Percentiles rank a stretch among this genome's conserved stretches.
Evolutionary conservation across 2,329 filamentous ascomycete genomes (phyloP).

Genomic region (Sporothrix globosa): DNA sequence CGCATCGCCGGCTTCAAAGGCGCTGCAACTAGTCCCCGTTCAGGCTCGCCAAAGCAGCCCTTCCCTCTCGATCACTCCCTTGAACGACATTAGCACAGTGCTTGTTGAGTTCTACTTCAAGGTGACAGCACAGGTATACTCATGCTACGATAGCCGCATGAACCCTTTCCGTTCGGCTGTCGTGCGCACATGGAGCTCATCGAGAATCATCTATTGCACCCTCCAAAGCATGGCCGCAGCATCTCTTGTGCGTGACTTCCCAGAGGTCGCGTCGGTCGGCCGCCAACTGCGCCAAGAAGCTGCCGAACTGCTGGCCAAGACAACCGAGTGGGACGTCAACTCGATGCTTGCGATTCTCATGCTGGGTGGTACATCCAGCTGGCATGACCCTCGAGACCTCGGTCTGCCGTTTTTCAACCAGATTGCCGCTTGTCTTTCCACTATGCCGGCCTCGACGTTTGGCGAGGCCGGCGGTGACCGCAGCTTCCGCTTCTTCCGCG

Average conservation of each 20-base stretch:
- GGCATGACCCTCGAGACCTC: conserved; percentile 57
- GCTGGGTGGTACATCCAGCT: conserved; percentile 57
- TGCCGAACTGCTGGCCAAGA: conserved; percentile 53
- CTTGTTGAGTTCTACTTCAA: conserved; percentile 64
- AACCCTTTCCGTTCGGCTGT: conserved; percentile 60
- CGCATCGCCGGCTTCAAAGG: not conserved
- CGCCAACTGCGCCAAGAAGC: conserved; percentile 57
- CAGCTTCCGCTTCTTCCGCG: conserved; percentile 53
- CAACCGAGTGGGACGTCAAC: conserved; percentile 51
- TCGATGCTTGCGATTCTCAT: conserved; percentile 57
- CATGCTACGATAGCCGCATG: conserved; percentile 58
- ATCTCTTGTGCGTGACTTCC: conserved; percentile 58
- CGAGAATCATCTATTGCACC: conserved; percentile 56
- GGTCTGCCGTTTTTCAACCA: conserved; percentile 57
- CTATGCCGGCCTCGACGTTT: conserved; percentile 34
- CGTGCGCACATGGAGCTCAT: conserved; percentile 46
- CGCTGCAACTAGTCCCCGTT: not conserved
- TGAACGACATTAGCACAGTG: conserved; percentile 53
- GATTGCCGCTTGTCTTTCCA: conserved; percentile 47
- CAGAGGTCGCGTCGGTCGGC: conserved; percentile 55
- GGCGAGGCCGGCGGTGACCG: conserved; percentile 48
- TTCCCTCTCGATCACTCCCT: conserved; percentile 43
- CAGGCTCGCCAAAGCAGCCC: conserved; percentile 10
- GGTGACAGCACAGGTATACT: conserved; percentile 59
- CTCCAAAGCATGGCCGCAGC: conserved; percentile 63